These are phyloP conservation scores for Morella rubra DNA, from an alignment of 306 rosid genomes.

Conservation along the genomic window DNA sequence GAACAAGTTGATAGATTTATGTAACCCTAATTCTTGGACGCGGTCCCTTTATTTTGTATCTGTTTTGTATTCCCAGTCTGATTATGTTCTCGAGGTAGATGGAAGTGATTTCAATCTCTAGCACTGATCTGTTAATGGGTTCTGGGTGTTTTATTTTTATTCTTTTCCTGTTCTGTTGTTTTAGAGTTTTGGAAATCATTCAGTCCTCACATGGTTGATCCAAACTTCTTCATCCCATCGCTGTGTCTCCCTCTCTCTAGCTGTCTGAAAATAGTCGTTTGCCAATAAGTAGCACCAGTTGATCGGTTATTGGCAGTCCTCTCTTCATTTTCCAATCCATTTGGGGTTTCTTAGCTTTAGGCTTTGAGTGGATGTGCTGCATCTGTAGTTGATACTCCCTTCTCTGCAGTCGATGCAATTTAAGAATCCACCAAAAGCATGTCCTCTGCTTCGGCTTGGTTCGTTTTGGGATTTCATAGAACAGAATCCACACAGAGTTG, in stretches of 20 bases:
- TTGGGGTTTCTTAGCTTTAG: no score
- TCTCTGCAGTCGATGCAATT: no score
- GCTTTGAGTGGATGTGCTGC: no score
- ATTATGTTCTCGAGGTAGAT: conserved; percentile 26
- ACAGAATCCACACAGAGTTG: no score
- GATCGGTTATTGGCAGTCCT: no score
- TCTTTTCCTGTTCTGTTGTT: background rate
- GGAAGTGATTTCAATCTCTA: conserved; percentile 22
- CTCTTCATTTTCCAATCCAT: no score
- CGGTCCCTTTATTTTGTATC: conserved; percentile 30
- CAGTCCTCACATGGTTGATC: background rate
- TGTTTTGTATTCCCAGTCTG: conserved; percentile 29
- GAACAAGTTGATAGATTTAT: conserved; percentile 39
- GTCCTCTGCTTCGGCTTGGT: no score
- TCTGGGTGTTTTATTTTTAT: background rate
- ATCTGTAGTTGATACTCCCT: no score
- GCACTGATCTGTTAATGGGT: background rate
- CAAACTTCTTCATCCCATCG: background rate
- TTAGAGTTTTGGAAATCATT: background rate
- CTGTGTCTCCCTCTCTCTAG: background rate
- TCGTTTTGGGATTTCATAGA: no score
- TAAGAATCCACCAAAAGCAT: no score
- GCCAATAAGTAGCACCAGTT: no score
- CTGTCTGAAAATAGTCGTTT: background rate
- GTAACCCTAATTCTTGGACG: conserved; percentile 41